Conservation (phyloP, 2,329 filamentous ascomycete species). For the Cercospora brassicicola region DNA sequence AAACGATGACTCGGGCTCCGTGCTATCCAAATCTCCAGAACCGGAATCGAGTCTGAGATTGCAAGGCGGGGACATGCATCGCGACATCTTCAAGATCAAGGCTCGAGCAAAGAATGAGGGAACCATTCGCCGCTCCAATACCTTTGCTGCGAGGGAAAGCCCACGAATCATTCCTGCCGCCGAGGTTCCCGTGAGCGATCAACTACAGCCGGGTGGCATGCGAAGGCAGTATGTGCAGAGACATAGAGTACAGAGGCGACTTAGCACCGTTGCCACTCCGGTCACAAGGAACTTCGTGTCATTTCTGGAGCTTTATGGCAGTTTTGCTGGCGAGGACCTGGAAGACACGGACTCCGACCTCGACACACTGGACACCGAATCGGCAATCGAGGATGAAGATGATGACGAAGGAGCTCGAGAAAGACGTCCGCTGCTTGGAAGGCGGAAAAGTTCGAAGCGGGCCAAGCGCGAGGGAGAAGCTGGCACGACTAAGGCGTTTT, state of each 20-base stretch:
- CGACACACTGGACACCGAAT: constrained; percentile 55
- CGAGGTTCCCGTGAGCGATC: constrained; percentile 46
- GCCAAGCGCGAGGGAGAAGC: constrained; percentile 59
- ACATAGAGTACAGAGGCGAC: constrained; percentile 45
- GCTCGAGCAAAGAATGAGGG: constrained; percentile 51
- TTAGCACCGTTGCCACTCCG: constrained; percentile 49
- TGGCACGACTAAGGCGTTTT: constrained; percentile 70
- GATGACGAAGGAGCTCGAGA: constrained; percentile 59
- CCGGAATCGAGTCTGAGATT: constrained; percentile 67
- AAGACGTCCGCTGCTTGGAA: constrained; percentile 60
- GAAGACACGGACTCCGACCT: constrained; percentile 49
- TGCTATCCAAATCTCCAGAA: constrained; percentile 12
- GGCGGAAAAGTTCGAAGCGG: constrained; percentile 55
- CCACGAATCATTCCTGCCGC: constrained; percentile 16
- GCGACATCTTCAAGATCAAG: constrained; percentile 73
- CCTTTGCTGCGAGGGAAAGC: constrained; percentile 58
- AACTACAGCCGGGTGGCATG: constrained; percentile 55
- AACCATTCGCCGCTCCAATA: constrained; percentile 57
- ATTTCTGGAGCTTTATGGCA: constrained; percentile 73
- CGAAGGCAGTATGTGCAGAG: constrained; percentile 54
- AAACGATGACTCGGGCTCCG: constrained; percentile 12
- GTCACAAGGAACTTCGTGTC: constrained; percentile 71
- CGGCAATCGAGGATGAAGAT: constrained; percentile 60
- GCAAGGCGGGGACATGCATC: constrained; percentile 76
- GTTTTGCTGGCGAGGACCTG: constrained; percentile 72